Base-by-base conservation (phyloP, 345 rosid species). In the Hypericum perforatum region DNA sequence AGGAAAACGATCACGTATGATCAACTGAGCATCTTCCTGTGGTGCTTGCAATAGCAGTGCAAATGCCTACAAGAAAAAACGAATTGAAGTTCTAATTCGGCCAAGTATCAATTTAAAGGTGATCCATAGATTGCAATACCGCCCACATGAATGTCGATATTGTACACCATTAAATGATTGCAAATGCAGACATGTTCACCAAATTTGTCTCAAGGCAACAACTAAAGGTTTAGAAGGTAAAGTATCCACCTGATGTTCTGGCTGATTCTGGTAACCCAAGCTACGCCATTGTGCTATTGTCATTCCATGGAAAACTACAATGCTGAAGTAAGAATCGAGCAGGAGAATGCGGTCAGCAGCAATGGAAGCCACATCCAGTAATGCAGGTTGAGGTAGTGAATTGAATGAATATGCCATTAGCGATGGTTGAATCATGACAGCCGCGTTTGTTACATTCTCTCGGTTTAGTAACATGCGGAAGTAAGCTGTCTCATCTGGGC, bases 401-500 rank as follows among this genome's bases (percentile, higher is more conserved):
- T 73, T 78, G 68, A 94, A 82, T 50, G 98, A 71, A 71, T 87
- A 91, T 57, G 92, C 69, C 54, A 78, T 85, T 39, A 91, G 67
- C 9, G 99, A 94, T n/a, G 99, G 99, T 41, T 89, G 99, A 72
- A 94, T 89, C 99, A 94, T 89, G 66, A 94, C 95, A 29, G 86
- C 91, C 46, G 99, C 97, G 69, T 89, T 89, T 11, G 91, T 74
- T 16, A 94, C 75, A 56, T 89, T 94, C 74, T 94, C 97, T 48
- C 89, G 76, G 82, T 89, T 88, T 47, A 94, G 63, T 67, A 86
- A 66, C 85, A 94, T 85, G 57, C 99, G 90, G 70, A 89, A 89
- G 69, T 84, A 94, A 47, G 99, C 99, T 6, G 97, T 94, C 72
- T 94, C 97, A 74, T 94, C 97, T 42, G 99, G 97, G 72, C 97